Conservation (phyloP, 2,329 filamentous ascomycete genomes). For the Botrytis cinerea region DNA sequence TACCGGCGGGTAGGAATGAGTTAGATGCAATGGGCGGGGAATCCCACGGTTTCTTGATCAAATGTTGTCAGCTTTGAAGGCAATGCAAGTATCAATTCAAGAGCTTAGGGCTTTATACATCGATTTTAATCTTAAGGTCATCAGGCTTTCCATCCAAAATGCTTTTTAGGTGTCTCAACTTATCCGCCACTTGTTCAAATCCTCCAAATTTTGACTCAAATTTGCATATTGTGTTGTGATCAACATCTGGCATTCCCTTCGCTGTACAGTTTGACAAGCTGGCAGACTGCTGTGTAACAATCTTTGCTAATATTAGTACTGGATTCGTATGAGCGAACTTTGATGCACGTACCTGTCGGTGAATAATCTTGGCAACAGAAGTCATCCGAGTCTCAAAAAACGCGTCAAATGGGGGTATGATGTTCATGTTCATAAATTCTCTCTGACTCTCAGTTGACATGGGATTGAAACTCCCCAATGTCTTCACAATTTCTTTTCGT, state of each 20-base stretch:
- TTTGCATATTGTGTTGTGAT: constrained; percentile 14
- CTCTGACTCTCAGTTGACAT: background rate
- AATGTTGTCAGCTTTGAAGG: background rate
- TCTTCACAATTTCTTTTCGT: background rate
- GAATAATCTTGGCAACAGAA: background rate
- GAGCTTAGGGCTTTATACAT: background rate
- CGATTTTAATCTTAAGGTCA: background rate
- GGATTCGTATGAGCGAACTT: background rate
- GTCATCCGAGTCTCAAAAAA: background rate
- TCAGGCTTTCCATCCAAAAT: background rate
- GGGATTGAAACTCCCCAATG: background rate
- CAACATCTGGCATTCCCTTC: background rate
- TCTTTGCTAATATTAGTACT: background rate
- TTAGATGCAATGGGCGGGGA: background rate
- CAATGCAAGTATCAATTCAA: background rate
- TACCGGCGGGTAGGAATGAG: background rate
- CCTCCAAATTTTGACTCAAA: constrained; percentile 8
- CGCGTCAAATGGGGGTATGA: background rate
- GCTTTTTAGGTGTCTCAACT: background rate
- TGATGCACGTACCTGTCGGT: background rate
- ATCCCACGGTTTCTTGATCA: background rate
- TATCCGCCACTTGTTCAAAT: constrained; percentile 2
- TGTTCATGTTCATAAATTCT: background rate
- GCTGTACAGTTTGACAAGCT: background rate
- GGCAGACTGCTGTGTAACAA: background rate